Percentiles rank a stretch among this genome's conserved stretches.
Evolutionary conservation across 768 basidiomycete species (phyloP).

Genomic region (Russula olivacea): DNA sequence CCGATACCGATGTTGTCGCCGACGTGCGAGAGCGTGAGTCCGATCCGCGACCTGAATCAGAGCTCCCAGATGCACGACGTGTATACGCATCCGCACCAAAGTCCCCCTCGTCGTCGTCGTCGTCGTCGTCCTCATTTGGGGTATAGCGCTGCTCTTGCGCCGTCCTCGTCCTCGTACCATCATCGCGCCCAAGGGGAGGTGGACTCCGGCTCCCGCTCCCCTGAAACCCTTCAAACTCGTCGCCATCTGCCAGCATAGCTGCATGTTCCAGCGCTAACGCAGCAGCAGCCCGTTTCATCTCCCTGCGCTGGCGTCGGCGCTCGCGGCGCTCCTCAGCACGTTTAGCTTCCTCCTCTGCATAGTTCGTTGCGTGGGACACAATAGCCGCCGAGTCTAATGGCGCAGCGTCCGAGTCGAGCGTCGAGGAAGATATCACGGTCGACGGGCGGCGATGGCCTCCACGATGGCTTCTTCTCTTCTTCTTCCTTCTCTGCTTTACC

Average conservation of each 20-base stretch:
- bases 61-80: slow-evolving; percentile 31
- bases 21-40: slow-evolving; percentile 61
- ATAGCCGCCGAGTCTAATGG: slow-evolving; percentile 56
- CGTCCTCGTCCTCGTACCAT: slow-evolving; percentile 12
- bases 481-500: neutral
- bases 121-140: slow-evolving; percentile 31
- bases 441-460: neutral
- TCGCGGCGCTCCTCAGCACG: slow-evolving; percentile 49
- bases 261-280: slow-evolving; percentile 34
- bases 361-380: slow-evolving; percentile 35
- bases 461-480: neutral
- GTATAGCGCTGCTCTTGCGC: slow-evolving; percentile 5
- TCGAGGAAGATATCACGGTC: slow-evolving; percentile 34
- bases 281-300: slow-evolving; percentile 39
- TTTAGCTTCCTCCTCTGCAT: slow-evolving; percentile 29
- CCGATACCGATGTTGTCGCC: slow-evolving; percentile 33
- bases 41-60: slow-evolving; percentile 39
- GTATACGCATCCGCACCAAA: slow-evolving; percentile 54
- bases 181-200: slow-evolving; percentile 17
- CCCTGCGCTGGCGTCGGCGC: slow-evolving; percentile 42
- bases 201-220: slow-evolving; percentile 38
- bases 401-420: slow-evolving; percentile 67
- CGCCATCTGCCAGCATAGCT: slow-evolving; percentile 26
- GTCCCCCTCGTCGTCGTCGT: slow-evolving; percentile 47
- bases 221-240: slow-evolving; percentile 62